Evolutionary conservation across 106 monocot genomes (phyloP), one percentile per base, ranked within the genome.

Genomic region (Iris macrosiphon): DNA sequence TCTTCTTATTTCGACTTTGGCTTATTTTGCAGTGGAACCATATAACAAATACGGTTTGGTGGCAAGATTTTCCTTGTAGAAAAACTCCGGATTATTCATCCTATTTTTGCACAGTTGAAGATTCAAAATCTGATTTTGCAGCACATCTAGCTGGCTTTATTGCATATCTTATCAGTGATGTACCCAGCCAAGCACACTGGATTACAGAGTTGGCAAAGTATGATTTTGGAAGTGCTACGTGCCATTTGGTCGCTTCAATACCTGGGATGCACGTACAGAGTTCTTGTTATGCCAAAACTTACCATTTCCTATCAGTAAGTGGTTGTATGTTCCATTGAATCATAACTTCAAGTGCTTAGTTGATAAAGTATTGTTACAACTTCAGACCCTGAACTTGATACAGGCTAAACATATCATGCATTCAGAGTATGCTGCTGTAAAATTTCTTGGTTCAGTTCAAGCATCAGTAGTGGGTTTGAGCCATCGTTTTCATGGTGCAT

Each of bases 21-120:
- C 29, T 60, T 67, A 22, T 30, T 55, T 52, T 77, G 22, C 82
- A 91, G 91, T 91, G 91, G 91, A 75, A 82, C 40, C 72, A 79
- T 39, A 66, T 91, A 57, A 85, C 85, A 48, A 91, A 91, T 56
- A 85, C 91, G 30, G 75, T 91, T 42, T 91, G 91, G 91, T 85
- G 68, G 75, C 85, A 91, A 85, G 91, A 91, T 64, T 91, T 91
- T 66, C 85, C 85, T 68, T 38, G 65, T 16, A 71, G 73, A 67
- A 67, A 53, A 56, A 17, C 40, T 54, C 67, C 77, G 50, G 55
- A 81, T 49, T 90, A 65, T 78, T 60, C 73, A 65, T 22, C 67
- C 34, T 56, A 87, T 61, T 83, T 92, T 64, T 54, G 31, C 9
- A 54, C 35, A 52, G 4, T 27, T 35, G 45, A 83, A 59, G 70